phyloP scores from a whole-genome alignment of 495 filamentous ascomycete genomes.

The Rhypophila decipiens region DNA sequence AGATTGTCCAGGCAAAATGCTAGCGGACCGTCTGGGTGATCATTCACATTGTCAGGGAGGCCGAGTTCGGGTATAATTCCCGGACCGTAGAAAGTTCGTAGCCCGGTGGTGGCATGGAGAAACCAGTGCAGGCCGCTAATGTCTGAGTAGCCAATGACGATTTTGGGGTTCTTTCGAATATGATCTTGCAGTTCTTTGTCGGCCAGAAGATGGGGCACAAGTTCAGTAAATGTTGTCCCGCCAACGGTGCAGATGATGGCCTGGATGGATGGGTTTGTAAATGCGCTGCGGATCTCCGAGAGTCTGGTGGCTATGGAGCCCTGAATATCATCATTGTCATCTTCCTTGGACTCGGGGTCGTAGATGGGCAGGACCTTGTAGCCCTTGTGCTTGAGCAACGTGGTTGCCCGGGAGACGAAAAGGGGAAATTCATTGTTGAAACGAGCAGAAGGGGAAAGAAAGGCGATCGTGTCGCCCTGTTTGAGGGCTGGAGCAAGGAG shows the following conservation, averaged over 20 bases:
- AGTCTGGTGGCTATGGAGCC: conserved; percentile 13
- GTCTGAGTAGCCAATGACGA: conserved; percentile 30
- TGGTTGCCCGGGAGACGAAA: conserved; percentile 15
- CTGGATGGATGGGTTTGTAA: conserved; percentile 17
- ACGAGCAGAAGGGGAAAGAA: conserved; percentile 24
- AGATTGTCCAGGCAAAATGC: not conserved
- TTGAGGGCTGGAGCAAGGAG: conserved; percentile 11
- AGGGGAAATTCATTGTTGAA: conserved; percentile 12
- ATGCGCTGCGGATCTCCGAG: conserved; percentile 19
- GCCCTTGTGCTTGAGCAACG: conserved; percentile 11
- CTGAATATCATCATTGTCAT: too few species aligned
- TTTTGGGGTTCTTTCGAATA: conserved; percentile 26
- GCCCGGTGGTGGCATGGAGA: conserved; percentile 19
- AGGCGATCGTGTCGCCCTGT: conserved; percentile 22
- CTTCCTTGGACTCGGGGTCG: conserved; percentile 8
- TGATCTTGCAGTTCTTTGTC: conserved; percentile 15
- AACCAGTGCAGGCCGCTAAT: conserved; percentile 30
- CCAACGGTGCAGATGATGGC: conserved; percentile 28
- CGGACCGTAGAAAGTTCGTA: conserved; percentile 34
- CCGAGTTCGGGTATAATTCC: conserved; percentile 24
- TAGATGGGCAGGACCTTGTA: conserved; percentile 17
- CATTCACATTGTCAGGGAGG: conserved; percentile 10
- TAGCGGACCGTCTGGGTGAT: not conserved
- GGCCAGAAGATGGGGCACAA: conserved; percentile 22
- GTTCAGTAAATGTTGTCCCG: conserved; percentile 22